These are phyloP conservation scores for Dendrostoma leiphaemia DNA, from an alignment of 2,329 filamentous ascomycete species.

Conservation along the genomic window DNA sequence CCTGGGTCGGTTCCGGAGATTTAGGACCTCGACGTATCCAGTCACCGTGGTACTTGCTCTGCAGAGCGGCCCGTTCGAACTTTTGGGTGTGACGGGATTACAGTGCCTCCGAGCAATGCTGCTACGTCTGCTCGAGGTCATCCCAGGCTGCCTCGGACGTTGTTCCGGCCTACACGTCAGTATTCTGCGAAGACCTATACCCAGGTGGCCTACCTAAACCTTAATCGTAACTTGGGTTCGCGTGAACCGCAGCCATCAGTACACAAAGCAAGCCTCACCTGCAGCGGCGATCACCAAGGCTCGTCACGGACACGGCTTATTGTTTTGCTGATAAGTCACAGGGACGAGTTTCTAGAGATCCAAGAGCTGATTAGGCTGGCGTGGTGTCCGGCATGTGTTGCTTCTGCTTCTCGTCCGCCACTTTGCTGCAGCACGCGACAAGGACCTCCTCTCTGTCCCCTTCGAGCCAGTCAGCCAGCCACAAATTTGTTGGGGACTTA, in stretches of 20 bases:
- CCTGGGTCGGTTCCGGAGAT: background rate
- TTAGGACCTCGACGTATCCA: background rate
- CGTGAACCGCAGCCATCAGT: no score
- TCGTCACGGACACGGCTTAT: no score
- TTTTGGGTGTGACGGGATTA: background rate
- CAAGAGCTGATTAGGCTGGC: background rate
- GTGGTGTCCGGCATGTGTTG: background rate
- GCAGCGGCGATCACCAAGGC: background rate
- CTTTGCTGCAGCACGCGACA: background rate
- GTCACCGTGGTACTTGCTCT: background rate
- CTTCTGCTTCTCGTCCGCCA: background rate
- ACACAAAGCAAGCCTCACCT: no score
- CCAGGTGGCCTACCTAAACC: no score
- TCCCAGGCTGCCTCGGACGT: no score
- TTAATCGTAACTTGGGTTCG: no score
- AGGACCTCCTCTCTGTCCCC: background rate
- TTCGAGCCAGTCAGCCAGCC: background rate
- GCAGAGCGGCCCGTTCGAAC: background rate
- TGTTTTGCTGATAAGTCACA: background rate
- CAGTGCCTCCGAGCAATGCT: no score
- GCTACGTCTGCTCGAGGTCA: no score
- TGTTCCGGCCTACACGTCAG: no score
- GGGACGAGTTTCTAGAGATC: background rate
- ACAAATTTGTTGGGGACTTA: no score
- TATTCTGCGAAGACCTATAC: no score